Evolutionary conservation across 768 basidiomycete genomes (phyloP).

Genomic region (Cubamyces sp.): DNA sequence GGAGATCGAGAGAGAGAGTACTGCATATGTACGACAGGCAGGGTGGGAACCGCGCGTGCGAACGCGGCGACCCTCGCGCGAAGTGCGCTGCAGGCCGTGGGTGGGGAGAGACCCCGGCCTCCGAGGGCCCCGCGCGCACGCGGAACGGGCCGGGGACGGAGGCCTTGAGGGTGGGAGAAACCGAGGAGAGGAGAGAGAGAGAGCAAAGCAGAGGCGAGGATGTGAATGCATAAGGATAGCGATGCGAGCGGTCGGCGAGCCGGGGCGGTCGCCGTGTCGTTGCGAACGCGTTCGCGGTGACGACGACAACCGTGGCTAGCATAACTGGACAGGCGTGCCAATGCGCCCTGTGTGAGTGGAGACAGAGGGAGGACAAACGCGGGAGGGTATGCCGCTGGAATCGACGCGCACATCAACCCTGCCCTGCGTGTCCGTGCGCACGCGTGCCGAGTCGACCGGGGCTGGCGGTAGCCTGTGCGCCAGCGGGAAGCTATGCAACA

Average conservation of each 20-base stretch:
- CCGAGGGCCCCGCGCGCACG: too few relatives aligned
- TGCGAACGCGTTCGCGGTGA: neutral
- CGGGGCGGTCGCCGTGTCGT: neutral
- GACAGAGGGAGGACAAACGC: slow-evolving; percentile 1
- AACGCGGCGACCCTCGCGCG: slow-evolving; percentile 16
- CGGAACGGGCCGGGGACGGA: neutral
- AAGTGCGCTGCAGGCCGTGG: slow-evolving; percentile 10
- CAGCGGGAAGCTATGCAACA: slow-evolving; percentile 1
- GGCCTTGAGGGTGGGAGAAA: neutral
- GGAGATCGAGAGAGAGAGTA: neutral
- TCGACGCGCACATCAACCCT: slow-evolving; percentile 15
- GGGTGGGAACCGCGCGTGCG: slow-evolving; percentile 9
- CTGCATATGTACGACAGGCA: neutral
- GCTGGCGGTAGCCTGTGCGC: slow-evolving; percentile 17
- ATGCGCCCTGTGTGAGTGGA: slow-evolving; percentile 1
- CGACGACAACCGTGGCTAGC: slow-evolving; percentile 7
- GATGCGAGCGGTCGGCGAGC: slow-evolving; percentile 10
- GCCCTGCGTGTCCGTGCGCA: slow-evolving; percentile 16
- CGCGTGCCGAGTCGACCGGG: slow-evolving; percentile 24
- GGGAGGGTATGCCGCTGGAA: neutral
- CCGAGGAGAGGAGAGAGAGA: neutral
- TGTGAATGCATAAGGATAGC: slow-evolving; percentile 28
- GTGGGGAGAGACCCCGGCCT: too few relatives aligned
- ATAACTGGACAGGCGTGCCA: slow-evolving; percentile 13
- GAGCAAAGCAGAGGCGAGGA: slow-evolving; percentile 4